Evolutionary conservation across 2,329 filamentous ascomycete genomes (phyloP), one percentile per base, ranked within the genome.

Genomic region (Byssothecium circinans): DNA sequence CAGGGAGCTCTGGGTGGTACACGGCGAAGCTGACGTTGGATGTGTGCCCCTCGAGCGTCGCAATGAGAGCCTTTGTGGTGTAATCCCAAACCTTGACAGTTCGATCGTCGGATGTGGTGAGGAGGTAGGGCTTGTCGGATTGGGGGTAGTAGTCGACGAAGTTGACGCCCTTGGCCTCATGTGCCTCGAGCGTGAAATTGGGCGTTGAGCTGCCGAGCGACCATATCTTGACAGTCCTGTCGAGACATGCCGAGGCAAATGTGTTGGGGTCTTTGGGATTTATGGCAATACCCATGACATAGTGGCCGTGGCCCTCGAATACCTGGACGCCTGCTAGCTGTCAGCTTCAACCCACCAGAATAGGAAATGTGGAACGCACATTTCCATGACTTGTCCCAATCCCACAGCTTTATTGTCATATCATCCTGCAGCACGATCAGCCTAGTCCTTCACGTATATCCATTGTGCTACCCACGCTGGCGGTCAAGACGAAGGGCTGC

Each of bases 1-100:
- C 87, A 2, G 94, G 94, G 40, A 99, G 78, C 74, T 97, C 92
- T 2, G 94, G 94, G 73, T 99, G 94, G 70, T 97, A 99, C 74
- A 91, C 95, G 41, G 94, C 94, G 67, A 97, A 99, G 2, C 91
- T 96, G 39, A 99, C 94, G 66, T 99, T 99, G 73, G 91, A 96
- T 23, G 91, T 95, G 73, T 99, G 94, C 22, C 94, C 94, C 73
- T 99, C 94, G 39, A 99, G 81, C 2, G 92, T 97, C 23, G 94
- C 94, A 68, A 97, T 96, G 57, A 97, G 79, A 11, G 91, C 94
- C 76, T 99, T 99, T 40, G 91, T 97, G 11, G 92, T 97, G 78
- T 99, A 97, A 70, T 99, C 94, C 92, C 94, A 99, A 45, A 99
- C 84, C 79, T 97, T 97, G 62, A 97, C 90, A 1, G 92, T 97